Base-by-base conservation (phyloP, 805 yeast species). In the Candida cerambycidarum region DNA sequence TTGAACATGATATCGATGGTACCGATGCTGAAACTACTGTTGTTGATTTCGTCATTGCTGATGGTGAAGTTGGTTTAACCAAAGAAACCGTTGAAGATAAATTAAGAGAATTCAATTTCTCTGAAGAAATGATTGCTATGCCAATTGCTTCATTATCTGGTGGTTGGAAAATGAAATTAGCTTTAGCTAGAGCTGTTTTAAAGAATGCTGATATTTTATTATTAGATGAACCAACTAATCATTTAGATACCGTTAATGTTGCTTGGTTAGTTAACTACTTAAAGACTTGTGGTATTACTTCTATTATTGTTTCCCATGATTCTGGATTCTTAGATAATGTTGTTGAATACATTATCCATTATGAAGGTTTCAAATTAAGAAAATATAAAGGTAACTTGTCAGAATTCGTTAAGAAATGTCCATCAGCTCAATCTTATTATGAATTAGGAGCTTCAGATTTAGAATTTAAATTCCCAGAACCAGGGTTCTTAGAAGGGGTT, bases 121-220 rank as follows among this genome's bases (percentile, higher is more conserved):
- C 93, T 60, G 92, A 88, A 47, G 96, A 84, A 67, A 93, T 92
- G 97, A 82, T 85, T 65, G 68, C 65, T 53, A 87, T 85, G 95
- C 95, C 97, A 66, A 92, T 92, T 71, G 82, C 89, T 67, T 87
- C 97, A 54, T 82, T 93, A 61, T 93, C 99, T 67, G 99, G 99
- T 85, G 99, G 99, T 83, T 92, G 99, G 99, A 93, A 93, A 85
- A 92, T 92, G 99, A 93, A 93, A 79, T 83, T 92, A 73, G 98
- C 98, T 69, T 82, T 92, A 66, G 98, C 99, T 62, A 89, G 97
- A 79, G 99, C 99, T 67, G 97, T 92, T 66, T 83, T 92, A 77
- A 88, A 87, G 82, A 90, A 90, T 77, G 98, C 99, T 66, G 96
- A 88, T 75, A 93, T 92, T 69, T 80, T 92, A 74, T 80, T 92